A percentile compares a stretch with the other conserved stretches of the same genome.
These are phyloP conservation scores for Cudoniella acicularis DNA, from an alignment of 495 filamentous ascomycete genomes.

Conservation along the genomic window DNA sequence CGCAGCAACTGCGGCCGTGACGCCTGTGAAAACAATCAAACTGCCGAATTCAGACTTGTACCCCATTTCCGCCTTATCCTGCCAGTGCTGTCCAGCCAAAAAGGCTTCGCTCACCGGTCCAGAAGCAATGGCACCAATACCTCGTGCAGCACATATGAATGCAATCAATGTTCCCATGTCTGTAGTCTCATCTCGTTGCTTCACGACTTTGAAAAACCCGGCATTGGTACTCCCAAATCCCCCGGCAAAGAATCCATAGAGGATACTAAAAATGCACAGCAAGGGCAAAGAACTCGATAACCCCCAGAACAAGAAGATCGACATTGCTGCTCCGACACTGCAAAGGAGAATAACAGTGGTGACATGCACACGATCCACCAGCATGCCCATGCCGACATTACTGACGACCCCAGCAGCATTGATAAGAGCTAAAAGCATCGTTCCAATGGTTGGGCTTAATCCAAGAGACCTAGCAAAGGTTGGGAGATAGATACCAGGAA, in stretches of 20 bases:
- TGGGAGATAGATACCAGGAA: slow-evolving; percentile 63
- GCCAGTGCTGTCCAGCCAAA: slow-evolving; percentile 35
- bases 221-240: slow-evolving; percentile 59
- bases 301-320: slow-evolving; percentile 68
- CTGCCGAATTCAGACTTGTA: slow-evolving; percentile 51
- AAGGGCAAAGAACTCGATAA: slow-evolving; percentile 49
- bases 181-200: slow-evolving; percentile 29
- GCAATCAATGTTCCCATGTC: slow-evolving; percentile 43
- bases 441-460: slow-evolving; percentile 17
- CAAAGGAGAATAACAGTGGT: slow-evolving; percentile 57
- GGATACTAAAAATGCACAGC: slow-evolving; percentile 61
- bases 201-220: slow-evolving; percentile 54
- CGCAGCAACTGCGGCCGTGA: slow-evolving; percentile 49
- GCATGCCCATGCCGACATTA: slow-evolving; percentile 52
- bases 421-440: slow-evolving; percentile 51
- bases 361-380: slow-evolving; percentile 59
- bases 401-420: slow-evolving; percentile 57
- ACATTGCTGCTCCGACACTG: slow-evolving; percentile 50
- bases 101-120: slow-evolving; percentile 59
- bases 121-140: slow-evolving; percentile 61
- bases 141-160: slow-evolving; percentile 54
- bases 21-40: slow-evolving; percentile 54
- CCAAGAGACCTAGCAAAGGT: slow-evolving; percentile 50
- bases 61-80: slow-evolving; percentile 29
- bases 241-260: slow-evolving; percentile 69